Conservation (phyloP, 352 stramenopile species). For the Pythium brachiatum region DNA sequence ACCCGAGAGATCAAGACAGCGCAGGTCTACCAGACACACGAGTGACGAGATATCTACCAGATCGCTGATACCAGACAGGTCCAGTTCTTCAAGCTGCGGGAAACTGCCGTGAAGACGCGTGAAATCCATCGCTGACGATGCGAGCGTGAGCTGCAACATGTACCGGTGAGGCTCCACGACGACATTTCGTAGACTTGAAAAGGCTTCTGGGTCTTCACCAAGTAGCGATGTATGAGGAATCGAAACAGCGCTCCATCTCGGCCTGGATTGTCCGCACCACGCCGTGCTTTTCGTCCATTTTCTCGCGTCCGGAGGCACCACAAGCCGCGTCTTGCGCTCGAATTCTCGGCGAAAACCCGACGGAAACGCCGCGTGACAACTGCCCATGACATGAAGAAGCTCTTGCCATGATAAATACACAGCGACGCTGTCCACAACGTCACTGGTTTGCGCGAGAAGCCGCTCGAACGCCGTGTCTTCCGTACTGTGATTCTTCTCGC, state of each 20-base stretch:
- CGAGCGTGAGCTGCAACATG: neutral
- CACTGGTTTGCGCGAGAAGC: neutral
- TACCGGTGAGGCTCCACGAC: conserved; percentile 4
- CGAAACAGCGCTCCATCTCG: neutral
- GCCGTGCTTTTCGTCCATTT: neutral
- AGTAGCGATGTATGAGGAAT: neutral
- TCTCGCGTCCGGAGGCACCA: neutral
- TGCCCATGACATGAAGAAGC: neutral
- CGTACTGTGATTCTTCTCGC: neutral
- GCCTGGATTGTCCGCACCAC: neutral
- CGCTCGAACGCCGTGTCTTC: neutral
- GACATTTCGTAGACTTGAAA: neutral
- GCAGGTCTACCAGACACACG: neutral
- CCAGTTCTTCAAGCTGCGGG: neutral
- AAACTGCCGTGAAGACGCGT: neutral
- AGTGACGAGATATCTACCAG: conserved; percentile 6
- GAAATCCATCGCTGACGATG: neutral
- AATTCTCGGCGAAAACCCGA: conserved; percentile 7
- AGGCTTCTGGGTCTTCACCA: neutral
- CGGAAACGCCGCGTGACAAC: neutral
- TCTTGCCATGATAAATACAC: conserved; percentile 11
- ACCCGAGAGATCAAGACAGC: conserved; percentile 11
- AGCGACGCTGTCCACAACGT: conserved; percentile 3
- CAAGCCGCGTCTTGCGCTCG: neutral
- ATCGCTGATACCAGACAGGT: neutral